Conservation (phyloP, 345 rosid species). For the Populus ilicifolia region DNA sequence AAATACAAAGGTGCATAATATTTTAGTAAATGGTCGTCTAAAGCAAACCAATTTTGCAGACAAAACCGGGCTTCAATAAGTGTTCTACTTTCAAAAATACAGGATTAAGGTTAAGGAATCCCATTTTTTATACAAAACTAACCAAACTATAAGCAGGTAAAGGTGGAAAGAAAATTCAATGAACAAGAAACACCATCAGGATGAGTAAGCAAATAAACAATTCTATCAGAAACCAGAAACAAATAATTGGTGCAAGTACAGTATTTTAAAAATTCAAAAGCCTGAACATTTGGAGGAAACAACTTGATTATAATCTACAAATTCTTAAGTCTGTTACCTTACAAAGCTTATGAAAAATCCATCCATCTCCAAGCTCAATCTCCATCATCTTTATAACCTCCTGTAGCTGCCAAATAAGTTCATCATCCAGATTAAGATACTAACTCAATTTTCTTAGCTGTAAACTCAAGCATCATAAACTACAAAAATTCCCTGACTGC, state of each 20-base stretch:
- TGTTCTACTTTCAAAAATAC: neutral
- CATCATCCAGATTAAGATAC: neutral
- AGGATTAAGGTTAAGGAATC: neutral
- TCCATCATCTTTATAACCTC: conserved; percentile 83
- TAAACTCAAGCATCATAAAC: neutral
- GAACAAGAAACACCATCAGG: neutral
- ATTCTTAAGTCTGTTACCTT: conserved; percentile 37
- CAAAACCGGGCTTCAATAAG: neutral
- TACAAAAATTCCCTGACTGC: neutral
- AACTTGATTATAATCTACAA: neutral
- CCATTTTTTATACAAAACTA: neutral
- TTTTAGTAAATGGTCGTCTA: neutral
- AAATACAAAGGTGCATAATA: neutral
- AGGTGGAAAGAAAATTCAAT: neutral
- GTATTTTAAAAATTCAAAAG: neutral
- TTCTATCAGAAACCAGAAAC: neutral
- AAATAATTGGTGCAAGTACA: neutral
- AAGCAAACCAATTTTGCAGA: neutral
- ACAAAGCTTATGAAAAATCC: conserved; percentile 72
- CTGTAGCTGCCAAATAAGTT: conserved; percentile 45
- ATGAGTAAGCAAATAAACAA: neutral
- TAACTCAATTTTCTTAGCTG: neutral
- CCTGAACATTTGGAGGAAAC: neutral
- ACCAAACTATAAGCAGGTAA: neutral
- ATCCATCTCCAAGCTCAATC: conserved; percentile 66